Evolutionary conservation across 345 rosid genomes (phyloP).

Genomic region (Melaleuca quinquenervia): DNA sequence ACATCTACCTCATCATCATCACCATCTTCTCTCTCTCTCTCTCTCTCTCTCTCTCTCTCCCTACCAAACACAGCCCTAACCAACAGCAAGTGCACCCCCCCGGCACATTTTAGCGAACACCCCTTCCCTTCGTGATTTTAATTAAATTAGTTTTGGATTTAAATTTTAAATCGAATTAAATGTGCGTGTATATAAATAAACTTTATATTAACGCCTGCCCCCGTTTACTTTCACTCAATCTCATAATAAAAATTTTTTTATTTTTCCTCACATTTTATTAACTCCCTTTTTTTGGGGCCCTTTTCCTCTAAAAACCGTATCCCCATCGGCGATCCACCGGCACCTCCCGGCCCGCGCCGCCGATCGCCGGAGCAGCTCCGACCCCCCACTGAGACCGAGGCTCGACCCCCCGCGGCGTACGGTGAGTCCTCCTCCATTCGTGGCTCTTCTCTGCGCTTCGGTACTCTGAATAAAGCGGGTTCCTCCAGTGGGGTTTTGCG

Average conservation of each 20-base stretch:
- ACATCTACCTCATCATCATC: not conserved
- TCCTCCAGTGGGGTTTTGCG: not conserved
- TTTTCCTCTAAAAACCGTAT: slow-evolving; percentile 5
- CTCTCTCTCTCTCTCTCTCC: not conserved
- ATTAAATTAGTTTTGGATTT: not conserved
- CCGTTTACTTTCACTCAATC: slow-evolving; percentile 13
- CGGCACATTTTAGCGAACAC: slow-evolving; percentile 4
- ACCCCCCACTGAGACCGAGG: not conserved
- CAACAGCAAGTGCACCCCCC: not conserved
- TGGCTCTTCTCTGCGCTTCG: not conserved
- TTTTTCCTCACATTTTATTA: not conserved
- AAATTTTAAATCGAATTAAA: not conserved
- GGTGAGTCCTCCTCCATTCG: not conserved
- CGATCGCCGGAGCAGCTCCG: not conserved
- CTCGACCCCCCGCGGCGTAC: not conserved
- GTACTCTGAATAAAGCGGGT: not conserved
- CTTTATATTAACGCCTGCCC: not conserved
- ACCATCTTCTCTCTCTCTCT: not conserved
- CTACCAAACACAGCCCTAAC: slow-evolving; percentile 12
- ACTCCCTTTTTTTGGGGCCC: not conserved
- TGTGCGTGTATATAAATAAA: not conserved
- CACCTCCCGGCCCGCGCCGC: slow-evolving; percentile 4
- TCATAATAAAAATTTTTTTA: slow-evolving; percentile 3
- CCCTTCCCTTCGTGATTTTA: not conserved
- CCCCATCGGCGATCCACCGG: slow-evolving; percentile 42